phyloP scores from a whole-genome alignment of 331 rosid genomes.

The Saraca asoca region DNA sequence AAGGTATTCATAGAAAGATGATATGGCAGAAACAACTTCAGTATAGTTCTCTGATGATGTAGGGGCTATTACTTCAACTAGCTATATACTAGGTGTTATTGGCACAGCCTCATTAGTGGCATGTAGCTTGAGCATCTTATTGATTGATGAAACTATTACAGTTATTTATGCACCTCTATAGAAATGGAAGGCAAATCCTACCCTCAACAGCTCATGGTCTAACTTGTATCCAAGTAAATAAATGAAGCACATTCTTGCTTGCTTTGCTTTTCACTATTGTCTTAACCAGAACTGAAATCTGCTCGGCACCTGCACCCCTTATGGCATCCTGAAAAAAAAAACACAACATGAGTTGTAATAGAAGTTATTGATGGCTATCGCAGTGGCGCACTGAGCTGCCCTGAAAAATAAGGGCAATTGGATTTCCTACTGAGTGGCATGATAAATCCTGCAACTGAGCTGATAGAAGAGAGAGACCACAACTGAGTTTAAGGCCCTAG shows the following conservation, averaged over 20 bases:
- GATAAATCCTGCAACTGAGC: constrained; percentile 55
- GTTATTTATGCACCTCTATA: constrained; percentile 70
- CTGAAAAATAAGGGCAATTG: constrained; percentile 27
- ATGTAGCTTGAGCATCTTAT: constrained; percentile 88
- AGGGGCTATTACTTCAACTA: constrained; percentile 95
- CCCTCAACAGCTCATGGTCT: constrained; percentile 86
- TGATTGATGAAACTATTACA: constrained; percentile 77
- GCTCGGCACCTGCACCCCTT: constrained; percentile 98
- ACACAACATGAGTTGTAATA: too few species aligned
- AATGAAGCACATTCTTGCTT: constrained; percentile 81
- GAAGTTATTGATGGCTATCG: too few species aligned
- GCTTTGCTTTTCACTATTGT: constrained; percentile 86
- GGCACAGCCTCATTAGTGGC: constrained; percentile 88
- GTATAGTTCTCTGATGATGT: constrained; percentile 75
- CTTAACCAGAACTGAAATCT: constrained; percentile 85
- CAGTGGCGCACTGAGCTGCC: constrained; percentile 22
- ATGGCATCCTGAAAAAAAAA: too few species aligned
- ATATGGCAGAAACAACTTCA: constrained; percentile 71
- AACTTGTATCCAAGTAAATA: constrained; percentile 89
- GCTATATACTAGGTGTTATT: constrained; percentile 84
- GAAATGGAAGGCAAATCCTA: constrained; percentile 79
- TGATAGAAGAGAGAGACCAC: constrained; percentile 99
- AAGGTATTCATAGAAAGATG: constrained; percentile 92
- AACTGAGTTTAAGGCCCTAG: constrained; percentile 39
- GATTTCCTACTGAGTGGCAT: constrained; percentile 36